These are phyloP conservation scores for Pistacia vera DNA, from an alignment of 345 rosid genomes.

Conservation along the genomic window DNA sequence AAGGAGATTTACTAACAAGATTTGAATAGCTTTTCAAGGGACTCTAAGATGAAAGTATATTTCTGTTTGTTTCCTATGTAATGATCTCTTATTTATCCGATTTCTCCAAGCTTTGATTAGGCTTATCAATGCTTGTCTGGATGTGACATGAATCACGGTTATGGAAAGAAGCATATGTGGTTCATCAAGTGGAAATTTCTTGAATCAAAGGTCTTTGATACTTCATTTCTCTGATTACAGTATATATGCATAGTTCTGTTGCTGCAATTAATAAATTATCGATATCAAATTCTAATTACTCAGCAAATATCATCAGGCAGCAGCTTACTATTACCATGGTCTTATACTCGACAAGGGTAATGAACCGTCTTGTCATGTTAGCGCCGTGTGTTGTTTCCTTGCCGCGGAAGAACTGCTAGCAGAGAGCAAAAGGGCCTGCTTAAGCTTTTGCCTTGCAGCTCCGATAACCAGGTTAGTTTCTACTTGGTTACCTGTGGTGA, in stretches of 20 bases:
- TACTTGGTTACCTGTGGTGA: background rate
- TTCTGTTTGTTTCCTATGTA: background rate
- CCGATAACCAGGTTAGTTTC: slow-evolving; percentile 76
- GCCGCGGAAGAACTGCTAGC: slow-evolving; percentile 78
- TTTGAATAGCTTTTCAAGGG: background rate
- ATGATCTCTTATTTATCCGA: background rate
- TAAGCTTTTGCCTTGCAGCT: slow-evolving; percentile 74
- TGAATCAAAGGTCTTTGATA: slow-evolving; percentile 74
- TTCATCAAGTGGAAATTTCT: slow-evolving; percentile 92
- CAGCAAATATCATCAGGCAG: slow-evolving; percentile 52
- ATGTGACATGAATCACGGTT: slow-evolving; percentile 43
- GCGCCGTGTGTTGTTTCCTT: slow-evolving; percentile 82
- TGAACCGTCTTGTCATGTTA: slow-evolving; percentile 66
- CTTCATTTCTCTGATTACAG: background rate
- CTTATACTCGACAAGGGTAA: slow-evolving; percentile 80
- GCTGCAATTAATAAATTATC: slow-evolving; percentile 8
- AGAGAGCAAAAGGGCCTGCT: slow-evolving; percentile 88
- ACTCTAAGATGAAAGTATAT: background rate
- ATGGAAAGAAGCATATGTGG: slow-evolving; percentile 72
- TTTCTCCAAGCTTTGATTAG: slow-evolving; percentile 32
- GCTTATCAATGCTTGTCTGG: slow-evolving; percentile 71
- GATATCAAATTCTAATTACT: background rate
- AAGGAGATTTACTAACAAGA: background rate
- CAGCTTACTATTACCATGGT: slow-evolving; percentile 94
- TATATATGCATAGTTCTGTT: background rate